Conservation (phyloP, 2,329 filamentous ascomycete species). For the Nothopassalora personata region DNA sequence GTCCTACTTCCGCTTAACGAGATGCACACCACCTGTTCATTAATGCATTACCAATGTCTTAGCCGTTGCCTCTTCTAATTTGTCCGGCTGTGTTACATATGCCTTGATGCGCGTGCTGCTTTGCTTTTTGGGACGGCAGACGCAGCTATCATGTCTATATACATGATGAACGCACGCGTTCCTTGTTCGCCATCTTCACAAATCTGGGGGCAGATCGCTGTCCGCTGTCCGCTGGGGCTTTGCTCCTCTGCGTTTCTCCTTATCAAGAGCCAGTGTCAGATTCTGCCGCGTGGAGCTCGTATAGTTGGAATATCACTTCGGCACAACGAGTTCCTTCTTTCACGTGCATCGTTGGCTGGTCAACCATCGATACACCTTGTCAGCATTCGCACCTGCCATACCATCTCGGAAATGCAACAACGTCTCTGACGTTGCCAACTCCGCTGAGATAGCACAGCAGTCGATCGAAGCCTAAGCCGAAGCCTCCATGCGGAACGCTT, state of each 20-base stretch:
- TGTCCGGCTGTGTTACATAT: not conserved
- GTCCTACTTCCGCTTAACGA: not conserved
- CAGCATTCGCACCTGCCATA: conserved; percentile 41
- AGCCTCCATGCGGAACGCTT: conserved; percentile 86
- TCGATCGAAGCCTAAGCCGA: conserved; percentile 84
- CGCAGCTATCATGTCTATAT: not conserved
- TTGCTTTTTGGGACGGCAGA: not conserved
- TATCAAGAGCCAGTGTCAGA: not conserved
- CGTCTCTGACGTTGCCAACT: conserved; percentile 74
- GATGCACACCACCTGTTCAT: not conserved
- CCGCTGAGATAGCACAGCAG: conserved; percentile 78
- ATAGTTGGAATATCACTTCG: not conserved
- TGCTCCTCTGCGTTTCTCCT: not conserved
- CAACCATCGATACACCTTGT: not conserved
- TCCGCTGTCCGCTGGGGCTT: not conserved
- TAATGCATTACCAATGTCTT: not conserved
- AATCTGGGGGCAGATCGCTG: not conserved
- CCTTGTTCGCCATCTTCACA: not conserved
- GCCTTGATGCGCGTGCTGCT: not conserved
- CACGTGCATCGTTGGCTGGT: not conserved
- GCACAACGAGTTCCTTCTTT: not conserved
- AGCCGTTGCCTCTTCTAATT: not conserved
- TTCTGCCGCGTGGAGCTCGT: not conserved
- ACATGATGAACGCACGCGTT: not conserved
- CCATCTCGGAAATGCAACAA: conserved; percentile 79